These are phyloP conservation scores for Coemansia sp. DNA, from an alignment of 192 early-diverging fungal species.

Conservation along the genomic window DNA sequence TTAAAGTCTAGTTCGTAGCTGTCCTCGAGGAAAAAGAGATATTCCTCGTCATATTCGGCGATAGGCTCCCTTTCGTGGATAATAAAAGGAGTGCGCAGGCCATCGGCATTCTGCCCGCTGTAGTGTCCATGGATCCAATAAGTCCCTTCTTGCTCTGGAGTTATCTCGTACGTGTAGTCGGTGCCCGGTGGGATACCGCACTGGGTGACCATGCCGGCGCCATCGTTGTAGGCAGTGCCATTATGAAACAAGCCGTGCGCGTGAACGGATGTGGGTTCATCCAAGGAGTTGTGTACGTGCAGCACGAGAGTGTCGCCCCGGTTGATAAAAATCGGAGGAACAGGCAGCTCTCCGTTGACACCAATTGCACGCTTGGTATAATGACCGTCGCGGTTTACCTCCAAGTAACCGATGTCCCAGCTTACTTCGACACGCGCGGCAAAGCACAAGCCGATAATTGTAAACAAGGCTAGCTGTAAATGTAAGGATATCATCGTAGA, in stretches of 20 bases:
- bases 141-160: constrained; percentile 65
- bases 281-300: constrained; percentile 53
- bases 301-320: constrained; percentile 23
- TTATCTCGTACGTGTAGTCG: constrained; percentile 65
- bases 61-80: constrained; percentile 56
- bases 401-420: constrained; percentile 15
- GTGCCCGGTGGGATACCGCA: constrained; percentile 66
- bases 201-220: constrained; percentile 63
- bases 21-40: constrained; percentile 60
- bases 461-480: neutral
- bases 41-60: constrained; percentile 64
- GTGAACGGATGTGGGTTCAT: constrained; percentile 59
- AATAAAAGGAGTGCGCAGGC: constrained; percentile 68
- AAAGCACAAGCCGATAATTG: constrained; percentile 22
- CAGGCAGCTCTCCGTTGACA: constrained; percentile 60
- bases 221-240: constrained; percentile 64
- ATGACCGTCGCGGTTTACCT: constrained; percentile 9
- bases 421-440: constrained; percentile 9
- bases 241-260: constrained; percentile 76
- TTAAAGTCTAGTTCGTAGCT: constrained; percentile 53
- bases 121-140: constrained; percentile 76
- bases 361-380: constrained; percentile 50
- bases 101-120: constrained; percentile 70
- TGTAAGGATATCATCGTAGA: neutral
- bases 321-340: constrained; percentile 27